phyloP scores from a whole-genome alignment of 2,329 filamentous ascomycete species.

The Talaromyces sp. region DNA sequence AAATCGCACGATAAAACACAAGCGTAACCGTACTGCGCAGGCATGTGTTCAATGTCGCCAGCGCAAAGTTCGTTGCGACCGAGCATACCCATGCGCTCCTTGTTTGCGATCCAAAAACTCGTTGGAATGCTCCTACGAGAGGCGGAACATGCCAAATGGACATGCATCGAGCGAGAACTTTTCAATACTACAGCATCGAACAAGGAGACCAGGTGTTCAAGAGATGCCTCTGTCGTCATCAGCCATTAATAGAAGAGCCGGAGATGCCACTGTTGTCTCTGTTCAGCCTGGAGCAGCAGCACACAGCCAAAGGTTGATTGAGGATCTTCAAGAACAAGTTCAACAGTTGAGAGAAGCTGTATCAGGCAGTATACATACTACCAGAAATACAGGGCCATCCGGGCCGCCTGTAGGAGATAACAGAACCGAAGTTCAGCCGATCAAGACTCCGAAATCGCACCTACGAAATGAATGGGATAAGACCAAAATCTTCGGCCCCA shows the following conservation, averaged over 20 bases:
- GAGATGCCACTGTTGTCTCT: neutral
- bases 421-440: neutral
- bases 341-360: conserved; percentile 5
- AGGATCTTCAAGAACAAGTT: conserved; percentile 11
- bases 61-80: conserved; percentile 32
- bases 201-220: neutral
- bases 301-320: conserved; percentile 5
- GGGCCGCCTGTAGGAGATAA: neutral
- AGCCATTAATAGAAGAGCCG: neutral
- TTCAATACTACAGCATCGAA: neutral
- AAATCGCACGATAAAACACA: conserved; percentile 18
- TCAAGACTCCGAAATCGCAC: neutral
- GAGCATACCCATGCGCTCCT: conserved; percentile 26
- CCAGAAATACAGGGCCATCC: neutral
- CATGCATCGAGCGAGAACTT: neutral
- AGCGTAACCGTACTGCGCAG: conserved; percentile 28
- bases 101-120: conserved; percentile 25
- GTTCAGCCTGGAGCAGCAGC: neutral
- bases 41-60: conserved; percentile 30
- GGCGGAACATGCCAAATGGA: neutral
- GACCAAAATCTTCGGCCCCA: conserved; percentile 8
- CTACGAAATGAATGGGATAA: conserved; percentile 7
- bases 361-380: neutral
- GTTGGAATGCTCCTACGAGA: conserved; percentile 25
- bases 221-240: neutral